Conservation (phyloP, 179 eudicot species). For the Heliamphora pulchella region DNA sequence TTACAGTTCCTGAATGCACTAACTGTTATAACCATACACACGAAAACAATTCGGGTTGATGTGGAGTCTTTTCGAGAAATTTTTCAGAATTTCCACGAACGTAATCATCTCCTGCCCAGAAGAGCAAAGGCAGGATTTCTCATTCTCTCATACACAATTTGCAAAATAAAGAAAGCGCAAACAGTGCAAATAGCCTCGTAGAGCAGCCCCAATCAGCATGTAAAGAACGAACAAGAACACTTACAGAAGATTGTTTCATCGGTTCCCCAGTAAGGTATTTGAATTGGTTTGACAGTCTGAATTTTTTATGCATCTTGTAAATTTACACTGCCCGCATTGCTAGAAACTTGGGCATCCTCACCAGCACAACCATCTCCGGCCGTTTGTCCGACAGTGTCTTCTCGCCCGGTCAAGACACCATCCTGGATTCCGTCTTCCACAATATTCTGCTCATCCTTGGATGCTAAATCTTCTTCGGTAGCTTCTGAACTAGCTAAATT, state of each 20-base stretch:
- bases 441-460: slow-evolving; percentile 8
- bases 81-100: neutral
- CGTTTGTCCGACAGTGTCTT: slow-evolving; percentile 5
- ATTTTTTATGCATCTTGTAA: neutral
- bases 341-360: neutral
- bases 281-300: neutral
- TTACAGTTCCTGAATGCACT: too few species aligned
- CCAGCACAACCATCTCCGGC: neutral
- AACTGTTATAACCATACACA: too few species aligned
- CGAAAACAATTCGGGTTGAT: too few species aligned
- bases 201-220: neutral
- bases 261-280: neutral
- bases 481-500: slow-evolving; percentile 5
- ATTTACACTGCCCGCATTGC: neutral
- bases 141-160: neutral
- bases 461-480: slow-evolving; percentile 7
- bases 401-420: neutral
- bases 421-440: neutral
- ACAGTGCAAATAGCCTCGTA: neutral
- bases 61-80: neutral
- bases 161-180: neutral
- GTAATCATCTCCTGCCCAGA: neutral
- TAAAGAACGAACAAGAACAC: neutral
- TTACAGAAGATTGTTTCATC: neutral
- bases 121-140: neutral